Percentiles rank a stretch among this genome's conserved stretches.
Evolutionary conservation across 2,329 filamentous ascomycete species (phyloP).

Genomic region (Colletotrichum horii): DNA sequence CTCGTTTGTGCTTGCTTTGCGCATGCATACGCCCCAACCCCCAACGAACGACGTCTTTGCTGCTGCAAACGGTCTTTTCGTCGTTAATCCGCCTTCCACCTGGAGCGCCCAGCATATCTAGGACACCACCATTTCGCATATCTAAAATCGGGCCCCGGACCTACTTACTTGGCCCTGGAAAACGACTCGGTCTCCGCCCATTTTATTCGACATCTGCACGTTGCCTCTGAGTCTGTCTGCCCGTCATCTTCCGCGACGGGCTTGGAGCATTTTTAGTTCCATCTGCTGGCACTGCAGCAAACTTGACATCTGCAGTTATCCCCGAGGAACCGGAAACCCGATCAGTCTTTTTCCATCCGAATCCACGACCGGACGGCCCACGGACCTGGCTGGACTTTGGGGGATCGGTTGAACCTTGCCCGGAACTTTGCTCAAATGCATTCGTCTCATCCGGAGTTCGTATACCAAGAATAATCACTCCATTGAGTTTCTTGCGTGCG

Average conservation of each 20-base stretch:
- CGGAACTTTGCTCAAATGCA: constrained; percentile 9
- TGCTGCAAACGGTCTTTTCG: constrained; percentile 5
- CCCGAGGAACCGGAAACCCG: background rate
- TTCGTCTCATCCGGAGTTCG: background rate
- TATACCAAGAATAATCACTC: constrained; percentile 1
- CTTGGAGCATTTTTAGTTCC: background rate
- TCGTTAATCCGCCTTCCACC: background rate
- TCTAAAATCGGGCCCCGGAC: background rate
- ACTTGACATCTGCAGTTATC: background rate
- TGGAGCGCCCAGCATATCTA: background rate
- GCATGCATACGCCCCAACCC: constrained; percentile 1
- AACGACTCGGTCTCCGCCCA: background rate
- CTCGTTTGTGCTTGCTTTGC: constrained; percentile 2
- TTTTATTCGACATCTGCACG: background rate
- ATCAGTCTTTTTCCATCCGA: constrained; percentile 5
- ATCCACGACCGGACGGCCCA: background rate
- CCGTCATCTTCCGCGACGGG: background rate
- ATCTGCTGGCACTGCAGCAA: background rate
- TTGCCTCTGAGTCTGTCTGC: background rate
- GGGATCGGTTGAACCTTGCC: background rate
- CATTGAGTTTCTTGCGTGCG: background rate
- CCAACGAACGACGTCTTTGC: constrained; percentile 4
- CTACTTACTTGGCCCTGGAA: background rate
- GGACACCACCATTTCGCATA: constrained; percentile 5
- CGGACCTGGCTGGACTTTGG: background rate